Evolutionary conservation across 371 early-diverging fungal genomes (phyloP).

Genomic region (Apophysomyces trapeziformis): DNA sequence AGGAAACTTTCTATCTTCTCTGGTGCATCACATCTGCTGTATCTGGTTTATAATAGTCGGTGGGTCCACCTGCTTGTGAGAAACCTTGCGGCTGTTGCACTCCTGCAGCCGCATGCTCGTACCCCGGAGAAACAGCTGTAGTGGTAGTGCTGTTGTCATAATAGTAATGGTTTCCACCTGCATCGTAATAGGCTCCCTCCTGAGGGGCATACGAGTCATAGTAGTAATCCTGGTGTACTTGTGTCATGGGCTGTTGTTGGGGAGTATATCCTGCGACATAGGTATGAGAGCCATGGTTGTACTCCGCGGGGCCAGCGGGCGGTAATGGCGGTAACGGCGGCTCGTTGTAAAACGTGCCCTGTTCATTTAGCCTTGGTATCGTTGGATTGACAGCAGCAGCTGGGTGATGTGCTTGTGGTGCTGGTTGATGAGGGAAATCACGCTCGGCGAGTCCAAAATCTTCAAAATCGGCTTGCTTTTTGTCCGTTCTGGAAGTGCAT

Average conservation of each 20-base stretch:
- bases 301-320: background rate
- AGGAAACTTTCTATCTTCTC: slow-evolving; percentile 8
- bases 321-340: slow-evolving; percentile 17
- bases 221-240: slow-evolving; percentile 18
- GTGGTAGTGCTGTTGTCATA: slow-evolving; percentile 17
- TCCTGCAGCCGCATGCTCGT: slow-evolving; percentile 15
- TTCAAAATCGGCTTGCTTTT: slow-evolving; percentile 39
- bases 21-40: slow-evolving; percentile 14
- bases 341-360: slow-evolving; percentile 27
- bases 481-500: slow-evolving; percentile 31
- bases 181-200: slow-evolving; percentile 16
- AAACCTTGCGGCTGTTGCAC: slow-evolving; percentile 11
- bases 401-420: slow-evolving; percentile 17
- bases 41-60: slow-evolving; percentile 27
- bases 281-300: background rate
- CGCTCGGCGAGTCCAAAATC: slow-evolving; percentile 52
- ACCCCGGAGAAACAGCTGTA: slow-evolving; percentile 4
- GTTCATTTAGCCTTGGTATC: slow-evolving; percentile 22
- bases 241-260: slow-evolving; percentile 11
- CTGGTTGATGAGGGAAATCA: slow-evolving; percentile 34
- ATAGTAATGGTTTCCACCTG: slow-evolving; percentile 22
- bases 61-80: slow-evolving; percentile 8
- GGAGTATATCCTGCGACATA: slow-evolving; percentile 9
- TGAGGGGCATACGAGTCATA: slow-evolving; percentile 16
- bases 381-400: slow-evolving; percentile 11